Base-by-base conservation (phyloP, 169 alveolate genomes). In the Plasmodium vivax region DNA sequence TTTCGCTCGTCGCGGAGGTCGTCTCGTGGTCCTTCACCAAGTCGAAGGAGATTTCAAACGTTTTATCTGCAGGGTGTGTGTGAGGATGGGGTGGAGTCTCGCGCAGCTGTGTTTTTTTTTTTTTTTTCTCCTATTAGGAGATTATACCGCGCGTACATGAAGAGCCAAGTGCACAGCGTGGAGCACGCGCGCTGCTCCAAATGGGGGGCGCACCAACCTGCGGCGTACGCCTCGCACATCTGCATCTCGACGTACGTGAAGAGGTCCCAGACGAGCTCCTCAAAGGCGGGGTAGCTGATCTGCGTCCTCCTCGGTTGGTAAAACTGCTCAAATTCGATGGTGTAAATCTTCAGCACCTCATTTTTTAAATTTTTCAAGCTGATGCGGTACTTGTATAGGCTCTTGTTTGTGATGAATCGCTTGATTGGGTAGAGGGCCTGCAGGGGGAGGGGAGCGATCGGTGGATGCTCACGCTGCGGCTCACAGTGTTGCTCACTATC, bases 11-110 rank as follows among this genome's bases (percentile, higher is more conserved):
- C 19, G 27, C 3, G 36, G 77, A 16, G 27, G 68, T 47, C 4
- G 19, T 16, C 51, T 88, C 94, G 54, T 41, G 54, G 56, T 79
- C 94, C 73, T 45, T 77, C 68, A 88, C 7, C 16, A 77, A 58
- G 73, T 88, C 94, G 83, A 88, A 88, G 23, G 94, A 79, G 30
- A 88, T 88, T 80, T 88, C 94, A 62, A 88, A 88, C 6, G 94
- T 88, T 27, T 88, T 88, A 38, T 88, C 94, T 88, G 51, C 77
- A 30, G 12, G 7, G 14, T 4, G 10, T n/a, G 27, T 81, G 36
- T 81, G 19, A 1, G 58, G 12, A 12, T 45, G 56, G 3, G 19
- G 27, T 6, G 27, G 0, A n/a, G n/a, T n/a, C 58, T 10, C 16
- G 19, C 14, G 14, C 6, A 68, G 14, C n/a, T 68, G 38, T 68